Percentiles rank a stretch among this genome's conserved stretches.
phyloP scores from a whole-genome alignment of 768 basidiomycete genomes.

The Suillus discolor region DNA sequence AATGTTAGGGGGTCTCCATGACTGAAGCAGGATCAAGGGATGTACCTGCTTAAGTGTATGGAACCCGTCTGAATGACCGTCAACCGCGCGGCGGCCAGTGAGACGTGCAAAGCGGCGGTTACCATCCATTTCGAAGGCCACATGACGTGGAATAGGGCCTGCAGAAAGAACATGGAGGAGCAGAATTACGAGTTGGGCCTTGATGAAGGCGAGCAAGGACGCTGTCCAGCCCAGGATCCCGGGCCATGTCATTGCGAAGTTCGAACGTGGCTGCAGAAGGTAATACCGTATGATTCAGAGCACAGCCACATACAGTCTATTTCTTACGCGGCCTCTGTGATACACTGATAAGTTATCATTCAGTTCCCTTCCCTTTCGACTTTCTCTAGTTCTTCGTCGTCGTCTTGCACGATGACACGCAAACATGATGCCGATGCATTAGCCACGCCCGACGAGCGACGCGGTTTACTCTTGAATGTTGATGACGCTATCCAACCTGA shows the following conservation, averaged over 20 bases:
- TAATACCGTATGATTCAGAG: slow-evolving; percentile 17
- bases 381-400: too few species aligned
- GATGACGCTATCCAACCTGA: slow-evolving; percentile 7
- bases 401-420: neutral
- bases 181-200: slow-evolving; percentile 36
- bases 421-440: neutral
- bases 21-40: slow-evolving; percentile 8
- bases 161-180: slow-evolving; percentile 70
- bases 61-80: slow-evolving; percentile 90
- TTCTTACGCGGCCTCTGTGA: too few species aligned
- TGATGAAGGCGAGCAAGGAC: slow-evolving; percentile 18
- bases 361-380: neutral
- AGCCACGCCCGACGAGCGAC: slow-evolving; percentile 25
- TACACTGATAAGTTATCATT: too few species aligned
- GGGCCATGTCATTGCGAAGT: neutral
- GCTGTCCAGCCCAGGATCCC: neutral
- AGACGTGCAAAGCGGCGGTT: slow-evolving; percentile 87
- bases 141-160: slow-evolving; percentile 86
- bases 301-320: neutral
- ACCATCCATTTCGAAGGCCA: slow-evolving; percentile 98
- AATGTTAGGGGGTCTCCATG: neutral
- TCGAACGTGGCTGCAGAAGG: neutral
- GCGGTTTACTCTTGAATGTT: slow-evolving; percentile 20
- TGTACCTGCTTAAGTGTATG: slow-evolving; percentile 75
- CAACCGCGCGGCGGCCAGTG: slow-evolving; percentile 59